These are phyloP conservation scores for Avena atlantica DNA, from an alignment of 176 grass and related monocot species.

Conservation along the genomic window DNA sequence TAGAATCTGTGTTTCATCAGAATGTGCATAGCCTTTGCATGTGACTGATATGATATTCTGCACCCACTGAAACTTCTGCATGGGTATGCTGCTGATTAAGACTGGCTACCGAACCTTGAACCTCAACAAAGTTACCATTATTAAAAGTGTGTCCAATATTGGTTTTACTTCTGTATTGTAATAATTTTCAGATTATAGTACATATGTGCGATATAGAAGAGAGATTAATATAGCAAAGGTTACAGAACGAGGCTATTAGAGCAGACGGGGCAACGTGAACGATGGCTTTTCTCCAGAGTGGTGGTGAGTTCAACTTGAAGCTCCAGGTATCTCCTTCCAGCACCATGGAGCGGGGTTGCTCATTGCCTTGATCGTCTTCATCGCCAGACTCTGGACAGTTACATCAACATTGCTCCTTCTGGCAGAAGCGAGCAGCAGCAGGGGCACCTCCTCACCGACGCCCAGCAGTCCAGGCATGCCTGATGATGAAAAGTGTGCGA, in stretches of 20 bases:
- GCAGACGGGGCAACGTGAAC: neutral
- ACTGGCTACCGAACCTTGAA: neutral
- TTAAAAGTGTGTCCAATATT: neutral
- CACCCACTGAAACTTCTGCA: neutral
- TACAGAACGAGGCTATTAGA: neutral
- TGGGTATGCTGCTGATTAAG: neutral
- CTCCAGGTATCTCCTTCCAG: neutral
- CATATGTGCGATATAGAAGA: neutral
- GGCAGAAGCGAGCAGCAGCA: too few species aligned
- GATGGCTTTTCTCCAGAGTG: too few species aligned
- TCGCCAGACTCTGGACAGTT: neutral
- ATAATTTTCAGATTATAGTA: too few species aligned
- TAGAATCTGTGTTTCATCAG: slow-evolving; percentile 13
- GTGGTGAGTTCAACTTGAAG: neutral
- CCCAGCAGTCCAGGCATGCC: too few species aligned
- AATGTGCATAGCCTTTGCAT: slow-evolving; percentile 12
- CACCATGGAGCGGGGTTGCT: neutral
- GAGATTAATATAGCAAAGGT: neutral
- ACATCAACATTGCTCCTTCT: too few species aligned
- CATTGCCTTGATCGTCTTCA: neutral
- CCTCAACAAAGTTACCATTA: neutral
- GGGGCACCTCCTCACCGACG: too few species aligned
- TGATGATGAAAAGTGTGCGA: too few species aligned
- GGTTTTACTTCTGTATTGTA: too few species aligned
- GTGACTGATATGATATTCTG: neutral